Evolutionary conservation across 345 rosid genomes (phyloP).

Genomic region (Moringa oleifera): DNA sequence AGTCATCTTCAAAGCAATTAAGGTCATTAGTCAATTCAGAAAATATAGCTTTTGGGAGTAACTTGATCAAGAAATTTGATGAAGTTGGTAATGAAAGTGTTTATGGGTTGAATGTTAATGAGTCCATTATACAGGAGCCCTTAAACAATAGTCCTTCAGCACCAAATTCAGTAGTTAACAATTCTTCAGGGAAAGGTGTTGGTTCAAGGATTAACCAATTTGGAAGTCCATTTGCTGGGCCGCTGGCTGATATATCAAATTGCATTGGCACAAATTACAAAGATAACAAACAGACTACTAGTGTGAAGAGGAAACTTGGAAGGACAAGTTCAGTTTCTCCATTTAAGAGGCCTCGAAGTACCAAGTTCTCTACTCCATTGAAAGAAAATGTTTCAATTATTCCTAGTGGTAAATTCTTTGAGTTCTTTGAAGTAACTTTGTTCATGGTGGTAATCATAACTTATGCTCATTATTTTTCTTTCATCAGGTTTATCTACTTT

Average conservation of each 20-base stretch:
- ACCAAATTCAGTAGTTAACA: constrained; percentile 11
- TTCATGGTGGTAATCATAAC: constrained; percentile 10
- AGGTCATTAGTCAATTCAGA: constrained; percentile 27
- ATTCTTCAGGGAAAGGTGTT: constrained; percentile 24
- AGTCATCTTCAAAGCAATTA: constrained; percentile 37
- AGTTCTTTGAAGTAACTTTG: constrained; percentile 15
- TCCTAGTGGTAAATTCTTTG: constrained; percentile 44
- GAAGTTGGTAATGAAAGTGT: constrained; percentile 36
- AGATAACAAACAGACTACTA: constrained; percentile 27
- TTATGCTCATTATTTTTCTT: constrained; percentile 17
- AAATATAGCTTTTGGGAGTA: constrained; percentile 34
- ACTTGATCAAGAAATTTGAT: constrained; percentile 72
- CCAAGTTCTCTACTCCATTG: constrained; percentile 58
- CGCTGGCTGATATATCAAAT: constrained; percentile 67
- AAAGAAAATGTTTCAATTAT: constrained; percentile 31
- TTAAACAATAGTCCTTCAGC: constrained; percentile 16
- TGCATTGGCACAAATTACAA: constrained; percentile 20
- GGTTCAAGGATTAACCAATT: constrained; percentile 24
- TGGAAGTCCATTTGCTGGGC: constrained; percentile 36
- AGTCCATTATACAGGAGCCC: constrained; percentile 24
- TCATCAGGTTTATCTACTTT: constrained; percentile 49
- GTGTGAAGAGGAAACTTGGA: constrained; percentile 50
- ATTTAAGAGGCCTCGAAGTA: constrained; percentile 79
- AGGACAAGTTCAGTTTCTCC: constrained; percentile 44
- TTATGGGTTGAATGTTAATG: constrained; percentile 18